Conservation (phyloP, 768 basidiomycete genomes). For the Porpolomopsis calyptriformis region DNA sequence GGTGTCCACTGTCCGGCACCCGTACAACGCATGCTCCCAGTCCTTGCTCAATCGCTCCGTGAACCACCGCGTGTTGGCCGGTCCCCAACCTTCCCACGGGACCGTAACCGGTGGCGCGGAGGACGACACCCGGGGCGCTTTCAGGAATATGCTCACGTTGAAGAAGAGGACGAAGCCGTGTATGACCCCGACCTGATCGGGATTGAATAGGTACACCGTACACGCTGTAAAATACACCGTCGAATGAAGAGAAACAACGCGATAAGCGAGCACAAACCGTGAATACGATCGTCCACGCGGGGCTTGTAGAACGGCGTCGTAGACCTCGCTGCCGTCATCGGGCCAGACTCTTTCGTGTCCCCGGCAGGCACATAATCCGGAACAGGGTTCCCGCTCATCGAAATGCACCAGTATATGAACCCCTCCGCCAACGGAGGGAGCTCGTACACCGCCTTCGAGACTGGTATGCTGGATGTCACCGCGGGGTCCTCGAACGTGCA, state of each 20-base stretch:
- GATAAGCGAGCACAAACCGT: constrained; percentile 33
- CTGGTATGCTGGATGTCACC: constrained; percentile 18
- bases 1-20: constrained; percentile 39
- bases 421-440: constrained; percentile 35
- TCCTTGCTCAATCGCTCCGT: constrained; percentile 38
- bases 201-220: constrained; percentile 29
- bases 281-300: constrained; percentile 37
- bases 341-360: constrained; percentile 1
- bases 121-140: constrained; percentile 15
- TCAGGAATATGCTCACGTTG: constrained; percentile 31
- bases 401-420: constrained; percentile 44
- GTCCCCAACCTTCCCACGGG: constrained; percentile 44
- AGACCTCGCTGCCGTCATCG: too few species aligned
- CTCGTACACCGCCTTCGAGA: constrained; percentile 26
- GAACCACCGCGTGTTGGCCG: constrained; percentile 43
- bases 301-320: constrained; percentile 30
- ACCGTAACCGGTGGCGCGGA: constrained; percentile 16
- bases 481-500: constrained; percentile 34
- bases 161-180: constrained; percentile 43
- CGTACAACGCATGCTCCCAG: constrained; percentile 47
- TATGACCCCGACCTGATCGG: constrained; percentile 27
- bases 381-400: constrained; percentile 41
- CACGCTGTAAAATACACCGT: not conserved
- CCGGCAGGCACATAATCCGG: constrained; percentile 28
- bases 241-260: not conserved